Conservation (phyloP, 805 yeast genomes). For the Teunomyces lycoperdinae region DNA sequence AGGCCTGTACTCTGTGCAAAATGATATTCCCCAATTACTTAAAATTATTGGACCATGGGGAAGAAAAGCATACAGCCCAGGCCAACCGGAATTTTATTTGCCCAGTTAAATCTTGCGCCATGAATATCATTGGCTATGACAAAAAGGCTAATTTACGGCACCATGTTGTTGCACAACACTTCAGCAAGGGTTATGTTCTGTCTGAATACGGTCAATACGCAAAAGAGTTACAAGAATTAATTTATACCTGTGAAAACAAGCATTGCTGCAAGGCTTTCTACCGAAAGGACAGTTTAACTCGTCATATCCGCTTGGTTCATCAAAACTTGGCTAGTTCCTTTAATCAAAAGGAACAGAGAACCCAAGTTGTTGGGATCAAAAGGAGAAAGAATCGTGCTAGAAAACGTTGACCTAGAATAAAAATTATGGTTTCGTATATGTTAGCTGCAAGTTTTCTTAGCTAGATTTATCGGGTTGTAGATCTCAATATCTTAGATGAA, state of each 20-base stretch:
- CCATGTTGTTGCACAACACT: conserved; percentile 26
- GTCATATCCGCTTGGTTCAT: conserved; percentile 14
- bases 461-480: background rate
- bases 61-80: conserved; percentile 20
- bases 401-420: background rate
- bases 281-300: conserved; percentile 14
- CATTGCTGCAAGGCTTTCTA: conserved; percentile 14
- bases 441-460: background rate
- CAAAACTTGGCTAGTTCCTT: conserved; percentile 6
- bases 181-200: conserved; percentile 15
- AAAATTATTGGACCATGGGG: conserved; percentile 35
- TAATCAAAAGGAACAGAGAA: conserved; percentile 2
- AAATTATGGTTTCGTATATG: background rate
- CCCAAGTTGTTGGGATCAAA: background rate
- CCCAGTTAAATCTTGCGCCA: conserved; percentile 32
- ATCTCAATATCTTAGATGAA: too few species aligned
- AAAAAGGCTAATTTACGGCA: conserved; percentile 28
- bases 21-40: conserved; percentile 24
- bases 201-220: conserved; percentile 6
- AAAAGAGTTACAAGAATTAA: conserved; percentile 1
- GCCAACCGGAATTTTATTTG: conserved; percentile 25
- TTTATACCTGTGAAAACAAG: conserved; percentile 11
- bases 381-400: background rate
- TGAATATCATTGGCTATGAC: conserved; percentile 39
- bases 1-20: conserved; percentile 28